Base-by-base conservation (phyloP, 2,329 filamentous ascomycete species). In the Grosmannia clavigera region DNA sequence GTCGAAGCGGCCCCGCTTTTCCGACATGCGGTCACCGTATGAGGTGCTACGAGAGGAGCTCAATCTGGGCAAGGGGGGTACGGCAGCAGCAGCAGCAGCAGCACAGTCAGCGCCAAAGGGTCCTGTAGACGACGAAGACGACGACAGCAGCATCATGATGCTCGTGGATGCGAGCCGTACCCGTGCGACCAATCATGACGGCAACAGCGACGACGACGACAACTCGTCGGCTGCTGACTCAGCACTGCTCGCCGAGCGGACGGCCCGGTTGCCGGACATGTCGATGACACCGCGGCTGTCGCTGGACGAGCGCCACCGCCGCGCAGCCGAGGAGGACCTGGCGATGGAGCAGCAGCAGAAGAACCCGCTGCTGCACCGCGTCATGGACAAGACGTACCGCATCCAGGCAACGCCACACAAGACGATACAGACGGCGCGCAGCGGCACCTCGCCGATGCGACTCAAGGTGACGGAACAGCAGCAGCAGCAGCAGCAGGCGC, bases 381-480 rank as follows among this genome's bases (percentile, higher is more conserved):
- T 97, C n/a, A 82, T 95, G 5, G 92, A 97, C 76, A 96, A 95
- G 74, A 96, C 88, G 61, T 99, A 95, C 75, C 89, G 92, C 38
- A 80, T 99, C 29, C 90, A 95, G 72, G 90, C 92, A 6, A 99
- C 94, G 11, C 94, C 94, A 0, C 85, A 94, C 65, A 86, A 84
- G 67, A 67, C 65, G 4, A 69, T 70, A 3, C 65, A 72, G 3
- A 69, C 70, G 3, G 65, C 72, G 3, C 67, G 71, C 38, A 75
- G 74, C 38, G 75, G 74, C 43, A 70, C 77, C 52, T 79, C 77
- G 9, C 78, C 78, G 1, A 68, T 78, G 58, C 78, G 77, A 62
- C 69, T 70, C 68, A 65, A 67, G 62, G 67, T 74, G 54, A 67
- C 71, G 57, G 63, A 70, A 65, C 65, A 25, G 67, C 63, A 68